Percentiles rank a stretch among this genome's conserved stretches.
phyloP scores from a whole-genome alignment of 805 yeast species.

The Metschnikowia vanudenii region DNA sequence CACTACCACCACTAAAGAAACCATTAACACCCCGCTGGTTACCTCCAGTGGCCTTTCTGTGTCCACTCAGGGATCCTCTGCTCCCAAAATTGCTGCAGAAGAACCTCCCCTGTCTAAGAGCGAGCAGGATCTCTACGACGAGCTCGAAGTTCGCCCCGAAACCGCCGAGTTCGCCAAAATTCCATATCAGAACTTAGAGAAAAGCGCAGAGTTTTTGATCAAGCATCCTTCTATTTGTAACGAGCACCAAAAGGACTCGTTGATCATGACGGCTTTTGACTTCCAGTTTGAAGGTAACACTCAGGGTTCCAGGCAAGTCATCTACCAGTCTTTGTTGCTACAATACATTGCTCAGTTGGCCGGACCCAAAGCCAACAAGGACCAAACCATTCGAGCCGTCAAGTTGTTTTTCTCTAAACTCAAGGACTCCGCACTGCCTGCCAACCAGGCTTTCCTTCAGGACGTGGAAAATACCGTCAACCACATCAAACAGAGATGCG shows the following conservation, averaged over 20 bases:
- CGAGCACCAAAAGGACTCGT: conserved; percentile 85
- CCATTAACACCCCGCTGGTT: conserved; percentile 27
- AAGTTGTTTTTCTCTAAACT: conserved; percentile 68
- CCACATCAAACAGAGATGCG: conserved; percentile 77
- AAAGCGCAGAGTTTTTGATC: conserved; percentile 52
- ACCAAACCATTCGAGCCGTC: conserved; percentile 43
- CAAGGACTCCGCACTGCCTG: conserved; percentile 52
- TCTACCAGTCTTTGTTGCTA: conserved; percentile 75
- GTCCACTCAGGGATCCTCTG: background rate
- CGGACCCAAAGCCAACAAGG: conserved; percentile 32
- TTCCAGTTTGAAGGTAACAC: conserved; percentile 64
- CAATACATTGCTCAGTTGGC: conserved; percentile 62
- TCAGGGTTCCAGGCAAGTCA: conserved; percentile 55
- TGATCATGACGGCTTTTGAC: conserved; percentile 91
- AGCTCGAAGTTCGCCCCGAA: conserved; percentile 55
- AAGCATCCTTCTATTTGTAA: conserved; percentile 67
- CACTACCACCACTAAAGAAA: conserved; percentile 31
- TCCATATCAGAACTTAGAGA: conserved; percentile 44
- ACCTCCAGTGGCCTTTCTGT: no score
- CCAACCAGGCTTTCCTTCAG: conserved; percentile 62
- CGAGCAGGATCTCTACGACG: conserved; percentile 40
- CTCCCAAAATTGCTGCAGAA: background rate
- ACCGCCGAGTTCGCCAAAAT: conserved; percentile 67
- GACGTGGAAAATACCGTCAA: conserved; percentile 72
- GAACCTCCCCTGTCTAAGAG: conserved; percentile 10